Evolutionary conservation across 495 filamentous ascomycete genomes (phyloP).

Genomic region (Tuber indicum): DNA sequence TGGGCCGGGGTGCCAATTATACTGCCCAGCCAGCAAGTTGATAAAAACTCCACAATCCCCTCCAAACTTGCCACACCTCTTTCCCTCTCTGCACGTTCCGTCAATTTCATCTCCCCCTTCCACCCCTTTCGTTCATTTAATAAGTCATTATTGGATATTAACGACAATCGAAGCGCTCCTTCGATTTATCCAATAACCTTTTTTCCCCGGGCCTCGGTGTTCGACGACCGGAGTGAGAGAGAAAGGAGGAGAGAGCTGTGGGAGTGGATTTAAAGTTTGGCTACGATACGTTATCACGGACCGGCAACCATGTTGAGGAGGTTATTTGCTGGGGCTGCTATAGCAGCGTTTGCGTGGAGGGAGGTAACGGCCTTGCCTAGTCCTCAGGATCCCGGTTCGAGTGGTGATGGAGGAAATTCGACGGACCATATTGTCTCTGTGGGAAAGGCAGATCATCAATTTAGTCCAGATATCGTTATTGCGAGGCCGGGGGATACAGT

Average conservation of each 20-base stretch:
- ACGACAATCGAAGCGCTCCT: neutral
- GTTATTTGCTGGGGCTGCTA: conserved; percentile 11
- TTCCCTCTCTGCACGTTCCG: neutral
- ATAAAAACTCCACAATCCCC: conserved; percentile 4
- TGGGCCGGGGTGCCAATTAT: neutral
- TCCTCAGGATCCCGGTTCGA: neutral
- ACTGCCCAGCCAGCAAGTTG: neutral
- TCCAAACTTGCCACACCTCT: neutral
- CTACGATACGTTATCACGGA: neutral
- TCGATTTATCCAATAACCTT: neutral
- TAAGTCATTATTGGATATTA: neutral
- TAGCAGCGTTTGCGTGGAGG: conserved; percentile 7
- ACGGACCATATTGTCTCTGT: conserved; percentile 12
- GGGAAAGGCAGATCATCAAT: conserved; percentile 19
- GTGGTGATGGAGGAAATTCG: neutral
- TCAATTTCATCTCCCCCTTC: neutral
- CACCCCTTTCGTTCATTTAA: neutral
- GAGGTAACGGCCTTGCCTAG: neutral
- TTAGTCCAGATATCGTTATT: conserved; percentile 9
- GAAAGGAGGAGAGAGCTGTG: neutral
- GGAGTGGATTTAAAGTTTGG: neutral
- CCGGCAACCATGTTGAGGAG: conserved; percentile 16
- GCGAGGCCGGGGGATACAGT: conserved; percentile 16
- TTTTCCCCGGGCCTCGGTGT: neutral
- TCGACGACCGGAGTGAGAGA: neutral